Conservation (phyloP, 305 asterid species). For the Plantago coronopus region DNA sequence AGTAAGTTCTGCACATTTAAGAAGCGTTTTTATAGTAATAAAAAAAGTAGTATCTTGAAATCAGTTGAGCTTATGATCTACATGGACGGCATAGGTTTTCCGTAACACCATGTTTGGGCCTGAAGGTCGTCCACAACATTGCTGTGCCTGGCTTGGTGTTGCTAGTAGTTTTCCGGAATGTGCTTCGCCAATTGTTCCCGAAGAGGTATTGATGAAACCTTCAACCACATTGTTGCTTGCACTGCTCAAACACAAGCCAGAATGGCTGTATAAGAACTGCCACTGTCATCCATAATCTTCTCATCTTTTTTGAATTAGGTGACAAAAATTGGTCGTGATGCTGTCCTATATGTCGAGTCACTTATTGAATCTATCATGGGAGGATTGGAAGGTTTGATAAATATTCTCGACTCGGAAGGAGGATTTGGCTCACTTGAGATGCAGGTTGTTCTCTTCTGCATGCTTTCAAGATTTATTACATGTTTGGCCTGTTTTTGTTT, state of each 20-base stretch:
- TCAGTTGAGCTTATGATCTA: conserved; percentile 27
- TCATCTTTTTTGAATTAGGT: conserved; percentile 45
- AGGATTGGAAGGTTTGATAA: conserved; percentile 95
- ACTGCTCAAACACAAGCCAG: conserved; percentile 16
- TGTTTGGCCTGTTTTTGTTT: conserved; percentile 21
- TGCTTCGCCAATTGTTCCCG: conserved; percentile 85
- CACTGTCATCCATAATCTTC: conserved; percentile 21
- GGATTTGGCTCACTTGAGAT: conserved; percentile 97
- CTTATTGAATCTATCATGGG: conserved; percentile 98
- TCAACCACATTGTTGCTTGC: conserved; percentile 21
- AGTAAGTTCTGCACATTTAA: conserved; percentile 43
- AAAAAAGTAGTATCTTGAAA: conserved; percentile 20
- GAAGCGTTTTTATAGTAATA: conserved; percentile 5
- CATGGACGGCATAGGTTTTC: conserved; percentile 54
- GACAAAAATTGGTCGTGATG: conserved; percentile 93
- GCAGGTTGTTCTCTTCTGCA: conserved; percentile 65
- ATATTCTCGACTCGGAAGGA: conserved; percentile 97
- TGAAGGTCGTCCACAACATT: conserved; percentile 99
- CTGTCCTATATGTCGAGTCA: conserved; percentile 94
- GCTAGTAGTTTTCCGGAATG: conserved; percentile 99
- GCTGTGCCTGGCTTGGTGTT: conserved; percentile 99
- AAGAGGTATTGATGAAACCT: conserved; percentile 61
- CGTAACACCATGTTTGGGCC: conserved; percentile 99
- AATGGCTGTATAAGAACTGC: conserved; percentile 21
- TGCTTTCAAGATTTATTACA: conserved; percentile 25